Base-by-base conservation (phyloP, 2,329 filamentous ascomycete genomes). In the Byssoonygena ceratinophila region DNA sequence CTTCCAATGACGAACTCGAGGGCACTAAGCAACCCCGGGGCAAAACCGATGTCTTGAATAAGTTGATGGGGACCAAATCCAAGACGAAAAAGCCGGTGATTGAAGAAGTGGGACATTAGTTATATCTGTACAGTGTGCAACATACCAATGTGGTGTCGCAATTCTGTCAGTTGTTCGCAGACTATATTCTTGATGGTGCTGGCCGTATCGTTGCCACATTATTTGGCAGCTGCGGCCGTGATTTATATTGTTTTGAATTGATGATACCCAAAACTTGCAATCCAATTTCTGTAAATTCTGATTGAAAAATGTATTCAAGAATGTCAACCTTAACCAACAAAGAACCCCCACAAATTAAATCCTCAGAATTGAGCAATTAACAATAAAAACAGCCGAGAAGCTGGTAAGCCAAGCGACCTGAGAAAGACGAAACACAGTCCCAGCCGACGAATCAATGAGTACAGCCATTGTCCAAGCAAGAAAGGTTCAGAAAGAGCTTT, bases 61-160 rank as follows among this genome's bases (percentile, higher is more conserved):
- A 60, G 31, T 59, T 71, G 40, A 68, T 71, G 68, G 67, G 68
- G 2, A 63, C 63, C 4, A 63, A 66, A 14, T 52, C 58, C 9
- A 54, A 57, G 14, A 55, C 54, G 12, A 61, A 63, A 37, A 70
- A 66, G 45, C 68, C 69, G 2, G 62, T 60, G 1, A 71, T 71
- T 43, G 62, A 70, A 49, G 69, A 71, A 54, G 58, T 71, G 55
- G 48, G 37, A 50, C 37, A 32, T 22, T n/a, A n/a, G n/a, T n/a
- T n/a, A n/a, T n/a, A n/a, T n/a, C n/a, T n/a, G n/a, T n/a, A n/a
- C n/a, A n/a, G n/a, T n/a, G n/a, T n/a, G n/a, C 16, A 12, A 45
- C 14, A 31, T 31, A 41, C 37, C n/a, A n/a, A n/a, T n/a, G n/a
- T n/a, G n/a, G n/a, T n/a, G n/a, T n/a, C n/a, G n/a, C n/a, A n/a